Evolutionary conservation across 1,139 yeast species (phyloP), one percentile per base, ranked within the genome.

Genomic region (Magnusiomyces sp.): DNA sequence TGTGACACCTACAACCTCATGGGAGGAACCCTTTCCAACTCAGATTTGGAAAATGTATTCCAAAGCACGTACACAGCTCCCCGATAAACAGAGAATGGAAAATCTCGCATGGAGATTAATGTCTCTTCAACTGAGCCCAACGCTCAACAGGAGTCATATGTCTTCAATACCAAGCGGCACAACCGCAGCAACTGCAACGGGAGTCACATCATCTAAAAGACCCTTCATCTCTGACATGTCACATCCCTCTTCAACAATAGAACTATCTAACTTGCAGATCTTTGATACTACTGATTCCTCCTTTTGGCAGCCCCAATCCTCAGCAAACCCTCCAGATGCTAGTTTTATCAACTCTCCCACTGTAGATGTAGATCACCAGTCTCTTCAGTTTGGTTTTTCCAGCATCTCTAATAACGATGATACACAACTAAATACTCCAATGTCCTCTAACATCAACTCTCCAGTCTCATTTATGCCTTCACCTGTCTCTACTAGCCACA

Each of bases 81-180:
- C 95, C 1, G 81, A 83, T 64, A 76, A 78, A 53, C 75, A 78
- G 41, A 71, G 95, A 45, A 82, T 87, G 81, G 88, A 84, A 62
- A 87, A 87, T 63, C 68, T 87, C 48, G 81, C 94, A 11, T 87
- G 95, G 95, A 68, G 95, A 55, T 76, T 88, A 79, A 83, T 87
- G 89, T 77, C 75, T 48, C 70, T 83, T 60, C 39, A 16, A 16
- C 19, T 16, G 19, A 16, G 17, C 7, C 4, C 39, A 36, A 36
- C 17, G 17, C 7, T 16, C 17, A 16, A 14, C 11, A n/a, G 29
- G 34, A 29, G 17, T 42, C 29, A 7, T 23, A 23, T 23, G 29
- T 23, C 29, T 23, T 23, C 29, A 23, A 23, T 23, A 23, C 4
- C 29, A 23, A 23, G 7, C 29, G 7, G 29, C 7, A 7, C 29